A percentile compares a stretch with the other conserved stretches of the same genome.
Evolutionary conservation across 2,329 filamentous ascomycete genomes (phyloP).

Genomic region (Graphilbum ipis-grandicollis): DNA sequence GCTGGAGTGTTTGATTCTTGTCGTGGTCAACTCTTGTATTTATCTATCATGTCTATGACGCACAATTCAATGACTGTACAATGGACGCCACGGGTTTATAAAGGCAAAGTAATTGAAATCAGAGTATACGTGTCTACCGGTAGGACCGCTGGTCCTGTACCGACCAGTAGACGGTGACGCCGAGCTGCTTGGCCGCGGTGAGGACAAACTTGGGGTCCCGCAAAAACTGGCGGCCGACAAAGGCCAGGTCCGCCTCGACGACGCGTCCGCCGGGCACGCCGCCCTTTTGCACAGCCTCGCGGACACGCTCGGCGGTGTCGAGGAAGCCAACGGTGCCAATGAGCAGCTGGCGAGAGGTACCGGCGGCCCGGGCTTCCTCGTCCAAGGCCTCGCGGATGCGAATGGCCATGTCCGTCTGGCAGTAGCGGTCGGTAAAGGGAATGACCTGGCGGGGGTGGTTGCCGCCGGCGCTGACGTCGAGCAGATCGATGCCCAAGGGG

Average conservation of each 20-base stretch:
- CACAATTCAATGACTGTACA: too few relatives aligned
- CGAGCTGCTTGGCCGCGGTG: conserved; percentile 53
- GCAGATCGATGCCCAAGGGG: conserved; percentile 57
- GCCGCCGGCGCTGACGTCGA: conserved; percentile 68
- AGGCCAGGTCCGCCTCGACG: conserved; percentile 48
- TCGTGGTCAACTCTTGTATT: too few relatives aligned
- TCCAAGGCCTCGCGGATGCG: conserved; percentile 50
- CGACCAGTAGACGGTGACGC: conserved; percentile 53
- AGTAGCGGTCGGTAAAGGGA: conserved; percentile 39
- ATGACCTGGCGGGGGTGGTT: conserved; percentile 47
- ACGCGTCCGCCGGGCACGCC: conserved; percentile 14
- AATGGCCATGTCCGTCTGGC: conserved; percentile 59
- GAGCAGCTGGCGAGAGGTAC: conserved; percentile 26
- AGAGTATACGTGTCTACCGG: too few relatives aligned
- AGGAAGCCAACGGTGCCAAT: conserved; percentile 65
- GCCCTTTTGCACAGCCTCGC: conserved; percentile 33
- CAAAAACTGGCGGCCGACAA: conserved; percentile 62
- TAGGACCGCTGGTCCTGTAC: conserved; percentile 38
- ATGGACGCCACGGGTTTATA: too few relatives aligned
- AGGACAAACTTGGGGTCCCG: conserved; percentile 68
- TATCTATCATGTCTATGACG: too few relatives aligned
- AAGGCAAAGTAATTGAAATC: too few relatives aligned
- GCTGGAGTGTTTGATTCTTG: too few relatives aligned
- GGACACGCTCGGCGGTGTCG: conserved; percentile 49
- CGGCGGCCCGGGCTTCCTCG: conserved; percentile 24